Evolutionary conservation across 352 stramenopile genomes (phyloP).

Genomic region (Phytophthora pinifolia): DNA sequence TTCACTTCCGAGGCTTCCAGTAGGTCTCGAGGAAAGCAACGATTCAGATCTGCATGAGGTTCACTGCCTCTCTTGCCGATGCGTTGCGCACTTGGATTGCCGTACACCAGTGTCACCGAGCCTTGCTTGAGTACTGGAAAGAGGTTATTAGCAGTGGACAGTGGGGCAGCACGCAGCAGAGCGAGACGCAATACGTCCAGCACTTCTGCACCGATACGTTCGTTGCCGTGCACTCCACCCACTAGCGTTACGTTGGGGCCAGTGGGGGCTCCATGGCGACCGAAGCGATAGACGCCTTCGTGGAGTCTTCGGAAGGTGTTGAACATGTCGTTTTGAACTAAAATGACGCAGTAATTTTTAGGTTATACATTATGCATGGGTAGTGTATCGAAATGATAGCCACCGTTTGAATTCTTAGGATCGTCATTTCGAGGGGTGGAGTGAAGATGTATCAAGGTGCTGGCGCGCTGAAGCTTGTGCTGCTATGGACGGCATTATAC

Average conservation of each 20-base stretch:
- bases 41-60: constrained; percentile 66
- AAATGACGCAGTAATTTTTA: not conserved
- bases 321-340: constrained; percentile 4
- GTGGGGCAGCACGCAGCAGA: constrained; percentile 32
- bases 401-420: not conserved
- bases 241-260: constrained; percentile 59
- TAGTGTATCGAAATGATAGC: constrained; percentile 13
- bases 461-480: constrained; percentile 7
- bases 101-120: constrained; percentile 62
- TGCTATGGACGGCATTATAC: constrained; percentile 14
- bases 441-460: constrained; percentile 9
- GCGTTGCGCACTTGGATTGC: constrained; percentile 56
- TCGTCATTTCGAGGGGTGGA: constrained; percentile 1
- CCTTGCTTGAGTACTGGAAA: constrained; percentile 33
- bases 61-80: constrained; percentile 51
- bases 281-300: constrained; percentile 55
- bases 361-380: not conserved
- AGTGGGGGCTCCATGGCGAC: not conserved
- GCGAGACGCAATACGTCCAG: constrained; percentile 57
- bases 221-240: constrained; percentile 75
- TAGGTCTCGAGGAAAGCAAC: constrained; percentile 53
- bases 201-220: constrained; percentile 66
- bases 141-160: constrained; percentile 15
- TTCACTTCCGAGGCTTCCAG: constrained; percentile 16
- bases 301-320: constrained; percentile 41